A percentile compares a stretch with the other conserved stretches of the same genome.
Conservation (phyloP, 176 grass and related monocot genomes). For the Avena insularis region DNA sequence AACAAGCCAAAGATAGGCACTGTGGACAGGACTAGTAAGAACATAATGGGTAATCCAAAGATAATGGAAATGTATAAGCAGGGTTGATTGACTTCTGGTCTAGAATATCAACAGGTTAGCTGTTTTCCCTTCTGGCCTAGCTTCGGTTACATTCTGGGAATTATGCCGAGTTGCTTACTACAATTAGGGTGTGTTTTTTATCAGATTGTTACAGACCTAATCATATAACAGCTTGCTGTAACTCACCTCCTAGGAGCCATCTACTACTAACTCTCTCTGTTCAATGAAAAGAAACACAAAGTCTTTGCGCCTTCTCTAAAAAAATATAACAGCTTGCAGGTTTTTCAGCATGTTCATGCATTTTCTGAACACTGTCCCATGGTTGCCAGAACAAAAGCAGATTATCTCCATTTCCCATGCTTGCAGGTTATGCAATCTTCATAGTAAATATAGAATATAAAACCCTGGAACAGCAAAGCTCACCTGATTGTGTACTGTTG, state of each 20-base stretch:
- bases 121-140: slow-evolving; percentile 27
- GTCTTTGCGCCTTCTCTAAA: no score
- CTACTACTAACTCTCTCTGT: no score
- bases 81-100: slow-evolving; percentile 1
- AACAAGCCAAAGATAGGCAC: slow-evolving; percentile 26
- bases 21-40: slow-evolving; percentile 1
- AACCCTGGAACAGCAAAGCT: slow-evolving; percentile 41
- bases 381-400: neutral
- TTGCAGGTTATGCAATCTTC: neutral
- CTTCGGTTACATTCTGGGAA: slow-evolving; percentile 14
- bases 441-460: slow-evolving; percentile 1
- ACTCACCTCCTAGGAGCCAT: no score
- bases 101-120: neutral
- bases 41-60: slow-evolving; percentile 11
- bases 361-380: slow-evolving; percentile 23
- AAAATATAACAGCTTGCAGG: neutral
- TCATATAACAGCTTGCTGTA: neutral
- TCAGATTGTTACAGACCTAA: neutral
- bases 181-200: slow-evolving; percentile 10
- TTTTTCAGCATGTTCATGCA: neutral
- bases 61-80: slow-evolving; percentile 18
- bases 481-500: slow-evolving; percentile 85
- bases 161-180: neutral
- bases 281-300: no score
- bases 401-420: neutral